Conservation (phyloP, 78 protist species). For the Speleostelium caveatum region DNA sequence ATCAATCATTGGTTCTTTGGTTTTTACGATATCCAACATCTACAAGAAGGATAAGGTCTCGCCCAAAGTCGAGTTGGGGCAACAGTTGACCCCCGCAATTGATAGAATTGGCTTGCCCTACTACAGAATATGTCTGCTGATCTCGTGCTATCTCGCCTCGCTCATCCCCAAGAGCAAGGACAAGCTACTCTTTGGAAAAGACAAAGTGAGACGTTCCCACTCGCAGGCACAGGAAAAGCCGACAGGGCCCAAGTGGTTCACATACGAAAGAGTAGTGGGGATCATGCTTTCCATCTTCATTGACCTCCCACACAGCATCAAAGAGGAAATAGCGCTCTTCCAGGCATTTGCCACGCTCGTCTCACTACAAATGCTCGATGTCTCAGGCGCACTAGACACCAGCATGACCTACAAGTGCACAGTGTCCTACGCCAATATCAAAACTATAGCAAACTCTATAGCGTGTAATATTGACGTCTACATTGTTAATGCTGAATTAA, state of each 20-base stretch:
- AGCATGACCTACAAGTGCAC: neutral
- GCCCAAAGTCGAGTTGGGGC: neutral
- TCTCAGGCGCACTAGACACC: neutral
- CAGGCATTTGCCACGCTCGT: neutral
- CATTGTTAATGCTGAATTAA: neutral
- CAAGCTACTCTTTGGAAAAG: neutral
- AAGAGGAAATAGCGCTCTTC: neutral
- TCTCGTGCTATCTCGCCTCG: slow-evolving; percentile 18
- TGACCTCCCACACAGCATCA: neutral
- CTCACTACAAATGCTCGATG: neutral
- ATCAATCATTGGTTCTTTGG: too few species aligned
- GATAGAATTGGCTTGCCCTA: neutral
- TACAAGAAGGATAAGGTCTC: neutral
- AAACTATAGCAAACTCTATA: neutral
- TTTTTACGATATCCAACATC: neutral
- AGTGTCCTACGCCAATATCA: neutral
- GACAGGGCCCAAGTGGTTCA: neutral
- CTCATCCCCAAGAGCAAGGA: slow-evolving; percentile 2
- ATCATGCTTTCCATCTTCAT: neutral
- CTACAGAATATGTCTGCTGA: neutral
- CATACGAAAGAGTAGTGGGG: neutral
- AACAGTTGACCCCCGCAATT: neutral
- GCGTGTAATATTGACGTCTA: neutral
- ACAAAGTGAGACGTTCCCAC: neutral
- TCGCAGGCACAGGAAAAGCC: neutral